These are phyloP conservation scores for Myrica gale DNA, from an alignment of 306 rosid species.

Conservation along the genomic window DNA sequence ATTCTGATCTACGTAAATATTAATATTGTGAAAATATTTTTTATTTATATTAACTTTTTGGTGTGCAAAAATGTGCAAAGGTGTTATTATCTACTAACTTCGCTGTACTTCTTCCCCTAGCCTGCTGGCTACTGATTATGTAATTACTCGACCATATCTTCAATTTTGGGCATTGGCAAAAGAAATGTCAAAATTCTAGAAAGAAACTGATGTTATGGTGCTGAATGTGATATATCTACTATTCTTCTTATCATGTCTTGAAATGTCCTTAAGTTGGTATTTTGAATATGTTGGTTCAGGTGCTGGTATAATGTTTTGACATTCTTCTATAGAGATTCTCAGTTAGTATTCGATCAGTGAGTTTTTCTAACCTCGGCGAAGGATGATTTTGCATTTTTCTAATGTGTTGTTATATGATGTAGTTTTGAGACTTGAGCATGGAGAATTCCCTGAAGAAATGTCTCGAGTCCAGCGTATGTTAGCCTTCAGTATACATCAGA, in stretches of 20 bases:
- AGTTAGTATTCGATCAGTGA: constrained; percentile 37
- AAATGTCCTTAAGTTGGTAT: constrained; percentile 28
- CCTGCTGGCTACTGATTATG: constrained; percentile 10
- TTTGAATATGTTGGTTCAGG: constrained; percentile 49
- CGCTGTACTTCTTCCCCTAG: constrained; percentile 9
- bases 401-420: constrained; percentile 5
- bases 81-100: constrained; percentile 16
- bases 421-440: constrained; percentile 11
- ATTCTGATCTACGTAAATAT: not conserved
- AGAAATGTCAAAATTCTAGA: not conserved
- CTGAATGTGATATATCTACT: not conserved
- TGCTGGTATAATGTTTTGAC: constrained; percentile 42
- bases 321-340: constrained; percentile 40
- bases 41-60: too few relatives aligned
- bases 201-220: not conserved
- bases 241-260: constrained; percentile 10
- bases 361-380: constrained; percentile 39
- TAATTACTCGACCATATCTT: constrained; percentile 9
- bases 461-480: not conserved
- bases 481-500: not conserved
- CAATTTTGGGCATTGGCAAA: not conserved
- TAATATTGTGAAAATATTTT: too few relatives aligned
- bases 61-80: too few relatives aligned
- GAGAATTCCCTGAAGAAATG: not conserved
- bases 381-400: constrained; percentile 3